phyloP scores from a whole-genome alignment of 2,329 filamentous ascomycete species.

The Rutstroemia sp. region DNA sequence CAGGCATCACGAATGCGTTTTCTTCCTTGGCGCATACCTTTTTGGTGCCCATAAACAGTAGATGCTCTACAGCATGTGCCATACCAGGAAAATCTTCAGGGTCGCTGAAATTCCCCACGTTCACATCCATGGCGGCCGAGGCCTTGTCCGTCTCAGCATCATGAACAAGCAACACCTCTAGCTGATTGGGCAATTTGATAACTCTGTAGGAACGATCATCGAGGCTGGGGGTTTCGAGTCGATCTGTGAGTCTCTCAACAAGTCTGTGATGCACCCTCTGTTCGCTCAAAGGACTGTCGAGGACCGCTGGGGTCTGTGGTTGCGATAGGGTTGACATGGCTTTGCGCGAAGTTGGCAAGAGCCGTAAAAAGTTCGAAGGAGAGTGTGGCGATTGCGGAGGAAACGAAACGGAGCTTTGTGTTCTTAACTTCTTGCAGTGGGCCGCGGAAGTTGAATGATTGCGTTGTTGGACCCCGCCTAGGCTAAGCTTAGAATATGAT shows the following conservation, averaged over 20 bases:
- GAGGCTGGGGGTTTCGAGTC: constrained; percentile 72
- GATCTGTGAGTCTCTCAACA: constrained; percentile 50
- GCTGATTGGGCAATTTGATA: constrained; percentile 75
- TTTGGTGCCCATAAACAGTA: constrained; percentile 97
- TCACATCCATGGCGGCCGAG: constrained; percentile 89
- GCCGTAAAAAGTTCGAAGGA: background rate
- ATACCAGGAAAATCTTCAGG: constrained; percentile 85
- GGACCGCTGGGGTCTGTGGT: constrained; percentile 25
- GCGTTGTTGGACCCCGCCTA: constrained; percentile 3
- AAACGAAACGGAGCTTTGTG: background rate
- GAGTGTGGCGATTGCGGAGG: background rate
- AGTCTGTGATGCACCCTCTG: constrained; percentile 23
- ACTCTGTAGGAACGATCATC: constrained; percentile 87
- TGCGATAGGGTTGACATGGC: constrained; percentile 28
- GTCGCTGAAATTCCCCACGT: constrained; percentile 93
- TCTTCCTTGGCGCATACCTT: constrained; percentile 48
- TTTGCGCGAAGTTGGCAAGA: background rate
- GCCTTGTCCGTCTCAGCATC: constrained; percentile 95
- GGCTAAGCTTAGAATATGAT: background rate
- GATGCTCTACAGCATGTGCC: constrained; percentile 74
- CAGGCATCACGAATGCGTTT: background rate
- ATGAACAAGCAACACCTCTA: constrained; percentile 88
- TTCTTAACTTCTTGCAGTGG: background rate
- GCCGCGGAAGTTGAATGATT: background rate
- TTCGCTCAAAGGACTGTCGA: constrained; percentile 26